Base-by-base conservation (phyloP, 192 early-diverging fungal genomes). In the Podila minutissima region DNA sequence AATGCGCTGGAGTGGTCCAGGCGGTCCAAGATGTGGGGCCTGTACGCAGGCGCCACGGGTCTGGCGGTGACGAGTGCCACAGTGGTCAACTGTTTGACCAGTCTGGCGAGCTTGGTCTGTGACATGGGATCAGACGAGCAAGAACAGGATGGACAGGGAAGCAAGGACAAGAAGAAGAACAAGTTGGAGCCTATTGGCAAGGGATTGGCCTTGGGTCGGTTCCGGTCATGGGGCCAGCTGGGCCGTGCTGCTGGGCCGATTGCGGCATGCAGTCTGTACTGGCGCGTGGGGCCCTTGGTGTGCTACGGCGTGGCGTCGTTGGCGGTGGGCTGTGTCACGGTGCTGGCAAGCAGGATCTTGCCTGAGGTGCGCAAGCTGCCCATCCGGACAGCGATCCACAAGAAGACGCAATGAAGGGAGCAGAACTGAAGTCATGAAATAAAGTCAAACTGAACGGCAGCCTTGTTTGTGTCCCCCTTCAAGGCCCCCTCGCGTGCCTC, bases 1-100 rank as follows among this genome's bases (percentile, higher is more conserved):
- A 51, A 73, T 17, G 64, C 77, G n/a, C 77, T 73, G 63, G 71
- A 81, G 15, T 81, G 77, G 77, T 81, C 77, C 2, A 24, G 67
- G 31, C 72, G 65, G 35, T 61, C 77, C 6, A 35, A 67, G 17
- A 81, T 81, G 77, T 81, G 77, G 77, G 77, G 76, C 41, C 62
- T 86, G 17, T 96, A 90, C 69, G 74, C 90, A 53, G 97, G 95
- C 7, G 93, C 95, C 0, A 83, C 93, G n/a, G 94, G 91, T 29
- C 85, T 98, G 74, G 94, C 97, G 0, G 86, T 99, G 58, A 95
- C 98, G 0, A 94, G 92, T 67, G 98, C 96, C 13, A 99, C 98
- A 0, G 98, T 99, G 0, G 97, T 97, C 41, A 98, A 94, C 74
- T 93, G 92, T 57, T 82, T 99, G 48, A 99, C 95, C 3, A 88